Conservation (phyloP, 768 basidiomycete genomes). For the Amanita exitialis region DNA sequence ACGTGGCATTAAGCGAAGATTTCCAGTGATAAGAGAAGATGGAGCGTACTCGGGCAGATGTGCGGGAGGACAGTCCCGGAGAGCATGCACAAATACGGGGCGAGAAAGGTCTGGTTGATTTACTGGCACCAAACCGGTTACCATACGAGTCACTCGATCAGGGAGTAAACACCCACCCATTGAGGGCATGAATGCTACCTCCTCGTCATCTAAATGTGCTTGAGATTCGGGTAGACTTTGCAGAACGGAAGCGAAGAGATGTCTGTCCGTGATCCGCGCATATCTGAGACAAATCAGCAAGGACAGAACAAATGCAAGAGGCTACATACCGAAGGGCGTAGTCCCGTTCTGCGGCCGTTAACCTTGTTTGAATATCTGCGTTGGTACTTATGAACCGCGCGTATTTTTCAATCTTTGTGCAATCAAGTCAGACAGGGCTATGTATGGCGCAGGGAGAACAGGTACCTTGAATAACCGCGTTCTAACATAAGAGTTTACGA, state of each 20-base stretch:
- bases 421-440: background rate
- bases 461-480: conserved; percentile 77
- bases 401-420: conserved; percentile 72
- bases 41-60: conserved; percentile 55
- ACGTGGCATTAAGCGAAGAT: background rate
- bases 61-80: conserved; percentile 56
- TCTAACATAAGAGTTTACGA: conserved; percentile 82
- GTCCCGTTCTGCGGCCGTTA: conserved; percentile 77
- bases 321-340: conserved; percentile 60
- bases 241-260: conserved; percentile 73
- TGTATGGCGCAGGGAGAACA: conserved; percentile 5
- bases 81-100: conserved; percentile 78
- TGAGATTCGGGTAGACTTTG: conserved; percentile 75
- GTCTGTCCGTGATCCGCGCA: conserved; percentile 64
- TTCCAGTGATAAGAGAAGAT: background rate
- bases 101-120: conserved; percentile 64
- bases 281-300: conserved; percentile 35
- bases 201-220: conserved; percentile 65
- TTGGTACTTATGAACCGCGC: conserved; percentile 70
- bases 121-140: conserved; percentile 33
- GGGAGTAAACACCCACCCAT: conserved; percentile 46
- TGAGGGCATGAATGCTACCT: conserved; percentile 51
- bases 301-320: background rate
- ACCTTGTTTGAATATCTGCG: conserved; percentile 60
- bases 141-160: conserved; percentile 5